A percentile compares a stretch with the other conserved stretches of the same genome.
Evolutionary conservation across 1,284 basidiomycete species (phyloP).

Genomic region (Boletus mariae): DNA sequence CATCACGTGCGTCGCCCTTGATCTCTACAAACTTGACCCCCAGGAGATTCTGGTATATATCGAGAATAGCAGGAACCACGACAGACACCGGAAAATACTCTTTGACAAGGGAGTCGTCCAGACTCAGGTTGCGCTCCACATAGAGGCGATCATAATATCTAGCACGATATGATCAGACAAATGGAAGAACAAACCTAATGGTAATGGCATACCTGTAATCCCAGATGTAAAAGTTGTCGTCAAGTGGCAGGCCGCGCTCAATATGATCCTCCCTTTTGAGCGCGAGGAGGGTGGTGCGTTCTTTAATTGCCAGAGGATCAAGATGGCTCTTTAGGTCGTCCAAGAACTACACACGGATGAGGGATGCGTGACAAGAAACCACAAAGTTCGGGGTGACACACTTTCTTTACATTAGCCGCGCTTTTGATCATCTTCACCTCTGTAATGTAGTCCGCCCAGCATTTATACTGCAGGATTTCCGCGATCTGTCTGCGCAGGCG

Average conservation of each 20-base stretch:
- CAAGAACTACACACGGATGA: constrained; percentile 48
- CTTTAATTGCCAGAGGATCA: constrained; percentile 66
- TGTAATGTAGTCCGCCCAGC: constrained; percentile 78
- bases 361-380: not conserved
- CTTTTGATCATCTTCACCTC: constrained; percentile 82
- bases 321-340: constrained; percentile 70
- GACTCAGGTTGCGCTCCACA: constrained; percentile 59
- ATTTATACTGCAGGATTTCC: constrained; percentile 65
- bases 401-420: constrained; percentile 47
- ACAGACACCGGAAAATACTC: constrained; percentile 83
- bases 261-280: constrained; percentile 72
- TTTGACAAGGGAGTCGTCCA: constrained; percentile 76
- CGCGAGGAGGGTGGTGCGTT: constrained; percentile 60
- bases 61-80: constrained; percentile 75
- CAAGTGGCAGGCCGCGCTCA: constrained; percentile 54
- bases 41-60: constrained; percentile 78
- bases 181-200: not conserved
- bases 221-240: constrained; percentile 70
- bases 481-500: constrained; percentile 68
- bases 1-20: constrained; percentile 44
- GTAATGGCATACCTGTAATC: constrained; percentile 44
- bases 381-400: constrained; percentile 28
- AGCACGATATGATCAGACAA: not conserved
- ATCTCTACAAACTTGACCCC: constrained; percentile 69
- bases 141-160: constrained; percentile 71